phyloP scores from a whole-genome alignment of 768 basidiomycete species.

The Crepidotus variabilis region DNA sequence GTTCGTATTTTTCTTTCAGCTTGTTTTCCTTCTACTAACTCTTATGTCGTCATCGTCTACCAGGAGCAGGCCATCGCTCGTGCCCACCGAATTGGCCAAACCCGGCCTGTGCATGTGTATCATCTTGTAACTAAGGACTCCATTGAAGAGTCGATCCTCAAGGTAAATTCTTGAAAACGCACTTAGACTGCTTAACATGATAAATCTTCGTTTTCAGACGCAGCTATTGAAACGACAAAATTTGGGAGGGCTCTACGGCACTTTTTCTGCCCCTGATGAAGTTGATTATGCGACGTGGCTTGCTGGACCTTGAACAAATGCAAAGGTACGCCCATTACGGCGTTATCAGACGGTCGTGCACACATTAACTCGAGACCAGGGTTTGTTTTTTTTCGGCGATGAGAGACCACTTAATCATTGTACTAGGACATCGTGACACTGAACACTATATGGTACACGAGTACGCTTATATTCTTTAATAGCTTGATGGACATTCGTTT shows the following conservation, averaged over 20 bases:
- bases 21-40: not conserved
- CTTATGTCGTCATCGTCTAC: not conserved
- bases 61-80: constrained; percentile 21
- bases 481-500: too few species aligned
- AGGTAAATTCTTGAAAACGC: constrained; percentile 12
- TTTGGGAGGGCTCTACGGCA: not conserved
- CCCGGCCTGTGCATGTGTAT: constrained; percentile 10
- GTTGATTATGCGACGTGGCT: not conserved
- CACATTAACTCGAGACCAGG: too few species aligned
- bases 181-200: too few species aligned
- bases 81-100: constrained; percentile 16
- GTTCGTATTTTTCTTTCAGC: constrained; percentile 1
- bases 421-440: too few species aligned
- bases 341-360: too few species aligned
- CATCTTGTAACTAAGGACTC: constrained; percentile 9
- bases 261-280: not conserved
- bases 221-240: not conserved
- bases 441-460: too few species aligned
- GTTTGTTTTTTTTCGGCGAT: too few species aligned
- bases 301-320: not conserved
- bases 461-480: too few species aligned
- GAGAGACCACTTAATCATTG: too few species aligned
- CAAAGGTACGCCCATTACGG: too few species aligned
- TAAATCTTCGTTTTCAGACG: not conserved
- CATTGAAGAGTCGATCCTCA: constrained; percentile 22